Evolutionary conservation across 2,329 filamentous ascomycete species (phyloP), one percentile per base, ranked within the genome.

Genomic region (Phaeoacremonium minimum): DNA sequence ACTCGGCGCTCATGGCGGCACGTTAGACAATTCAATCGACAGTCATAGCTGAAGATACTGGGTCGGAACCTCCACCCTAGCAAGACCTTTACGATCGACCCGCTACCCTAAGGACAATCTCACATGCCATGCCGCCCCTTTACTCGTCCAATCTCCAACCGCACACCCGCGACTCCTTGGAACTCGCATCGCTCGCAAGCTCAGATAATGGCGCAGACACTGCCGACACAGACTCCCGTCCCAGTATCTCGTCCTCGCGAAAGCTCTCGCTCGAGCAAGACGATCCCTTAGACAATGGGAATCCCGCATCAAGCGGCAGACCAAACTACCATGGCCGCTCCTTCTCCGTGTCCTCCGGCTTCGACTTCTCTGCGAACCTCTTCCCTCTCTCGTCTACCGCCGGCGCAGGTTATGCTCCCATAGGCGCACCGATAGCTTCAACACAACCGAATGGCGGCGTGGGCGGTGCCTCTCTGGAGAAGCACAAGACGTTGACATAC

Each of bases 401-500:
- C 4, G 79, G 73, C 6, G 73, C 72, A 31, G 63, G 77, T 37
- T 98, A 98, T 63, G 87, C 90, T 29, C 87, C 89, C 11, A 73
- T 98, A 13, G 91, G 89, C 20, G 83, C 84, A 17, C 81, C 89
- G 26, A 80, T 80, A 6, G 76, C 81, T 11, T 58, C 68, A 7
- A 63, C 67, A 18, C 61, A 75, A 28, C 68, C 72, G 40, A 59
- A 72, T 43, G 72, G 72, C 35, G 77, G 75, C 13, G 53, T 85
- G 15, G 77, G 79, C n/a, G 85, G 84, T 42, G 83, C 77, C n/a
- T 88, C 85, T 28, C 64, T 97, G 46, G 93, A 98, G 70, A 93
- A 88, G 60, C 85, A 95, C 68, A 98, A 98, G 69, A 95, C 87
- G 12, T 66, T 98, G 61, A 97, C 93, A 18, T 97, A 91, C 56